Percentiles rank a stretch among this genome's conserved stretches.
These are phyloP conservation scores for Coniosporium apollinis DNA, from an alignment of 495 filamentous ascomycete genomes.

Conservation along the genomic window DNA sequence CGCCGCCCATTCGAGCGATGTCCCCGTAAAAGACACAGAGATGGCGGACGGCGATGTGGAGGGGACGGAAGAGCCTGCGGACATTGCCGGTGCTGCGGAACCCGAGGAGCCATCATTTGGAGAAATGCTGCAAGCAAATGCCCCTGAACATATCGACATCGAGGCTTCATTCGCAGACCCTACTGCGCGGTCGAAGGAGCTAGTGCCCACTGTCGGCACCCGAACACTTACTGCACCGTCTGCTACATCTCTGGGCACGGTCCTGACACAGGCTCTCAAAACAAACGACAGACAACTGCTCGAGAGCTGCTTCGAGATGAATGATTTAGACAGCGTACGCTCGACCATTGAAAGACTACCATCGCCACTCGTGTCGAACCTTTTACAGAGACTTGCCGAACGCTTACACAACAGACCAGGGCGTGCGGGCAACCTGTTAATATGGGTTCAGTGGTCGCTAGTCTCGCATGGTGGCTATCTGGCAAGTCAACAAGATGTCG, in stretches of 20 bases:
- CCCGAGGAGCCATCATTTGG: conserved; percentile 65
- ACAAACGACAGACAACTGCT: conserved; percentile 79
- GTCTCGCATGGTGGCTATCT: conserved; percentile 86
- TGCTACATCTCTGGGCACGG: conserved; percentile 70
- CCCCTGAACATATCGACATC: conserved; percentile 59
- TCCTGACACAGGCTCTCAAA: conserved; percentile 79
- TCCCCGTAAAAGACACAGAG: conserved; percentile 9
- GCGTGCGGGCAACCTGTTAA: conserved; percentile 76
- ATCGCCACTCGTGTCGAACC: conserved; percentile 55
- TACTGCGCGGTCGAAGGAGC: conserved; percentile 16
- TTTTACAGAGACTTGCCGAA: conserved; percentile 73
- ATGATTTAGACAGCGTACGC: conserved; percentile 56
- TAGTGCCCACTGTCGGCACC: conserved; percentile 19
- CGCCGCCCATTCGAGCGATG: not conserved
- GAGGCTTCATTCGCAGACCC: conserved; percentile 37
- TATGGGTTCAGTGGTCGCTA: conserved; percentile 94
- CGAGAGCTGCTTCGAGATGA: conserved; percentile 76
- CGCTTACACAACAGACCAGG: conserved; percentile 76
- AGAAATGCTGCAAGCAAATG: conserved; percentile 60
- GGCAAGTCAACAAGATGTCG: conserved; percentile 59
- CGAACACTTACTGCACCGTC: conserved; percentile 29
- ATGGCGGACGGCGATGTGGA: conserved; percentile 25
- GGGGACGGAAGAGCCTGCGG: conserved; percentile 31
- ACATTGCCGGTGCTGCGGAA: conserved; percentile 14
- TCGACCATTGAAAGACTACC: conserved; percentile 80